Conservation (phyloP, 768 basidiomycete genomes). For the Trametopsis cervina region DNA sequence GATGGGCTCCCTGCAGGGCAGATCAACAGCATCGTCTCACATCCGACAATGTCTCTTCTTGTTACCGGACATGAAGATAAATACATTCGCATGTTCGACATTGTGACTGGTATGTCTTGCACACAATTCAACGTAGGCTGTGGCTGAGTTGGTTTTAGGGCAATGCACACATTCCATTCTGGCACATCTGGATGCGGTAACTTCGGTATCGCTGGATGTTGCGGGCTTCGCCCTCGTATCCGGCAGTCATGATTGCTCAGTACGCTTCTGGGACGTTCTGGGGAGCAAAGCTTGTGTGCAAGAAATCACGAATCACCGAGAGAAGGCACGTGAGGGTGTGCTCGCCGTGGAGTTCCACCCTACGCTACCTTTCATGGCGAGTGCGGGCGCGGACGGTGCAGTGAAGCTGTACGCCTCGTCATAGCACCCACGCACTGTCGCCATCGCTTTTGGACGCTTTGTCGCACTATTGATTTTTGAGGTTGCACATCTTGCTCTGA, state of each 20-base stretch:
- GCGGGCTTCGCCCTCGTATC: conserved; percentile 85
- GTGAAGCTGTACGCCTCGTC: conserved; percentile 88
- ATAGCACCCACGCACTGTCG: conserved; percentile 30
- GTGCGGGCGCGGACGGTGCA: conserved; percentile 93
- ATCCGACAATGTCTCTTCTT: conserved; percentile 84
- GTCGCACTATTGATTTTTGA: conserved; percentile 8
- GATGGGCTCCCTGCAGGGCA: conserved; percentile 75
- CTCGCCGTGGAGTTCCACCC: conserved; percentile 83
- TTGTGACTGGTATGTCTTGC: conserved; percentile 56
- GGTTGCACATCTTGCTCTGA: neutral
- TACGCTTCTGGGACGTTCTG: conserved; percentile 92
- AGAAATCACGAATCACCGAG: conserved; percentile 83
- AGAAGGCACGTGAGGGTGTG: conserved; percentile 88
- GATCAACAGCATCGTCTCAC: conserved; percentile 81
- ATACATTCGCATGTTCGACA: conserved; percentile 84
- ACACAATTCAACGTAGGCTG: neutral
- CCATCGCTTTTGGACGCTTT: conserved; percentile 7
- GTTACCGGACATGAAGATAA: conserved; percentile 94
- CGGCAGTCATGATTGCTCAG: conserved; percentile 88
- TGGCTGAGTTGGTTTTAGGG: conserved; percentile 33
- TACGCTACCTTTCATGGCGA: conserved; percentile 80
- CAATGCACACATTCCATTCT: conserved; percentile 87
- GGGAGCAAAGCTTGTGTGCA: conserved; percentile 77
- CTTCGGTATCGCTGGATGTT: conserved; percentile 83
- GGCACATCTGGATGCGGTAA: conserved; percentile 88